A percentile compares a stretch with the other conserved stretches of the same genome.
These are phyloP conservation scores for Gnomoniopsis sp. DNA, from an alignment of 2,329 filamentous ascomycete genomes.

Conservation along the genomic window DNA sequence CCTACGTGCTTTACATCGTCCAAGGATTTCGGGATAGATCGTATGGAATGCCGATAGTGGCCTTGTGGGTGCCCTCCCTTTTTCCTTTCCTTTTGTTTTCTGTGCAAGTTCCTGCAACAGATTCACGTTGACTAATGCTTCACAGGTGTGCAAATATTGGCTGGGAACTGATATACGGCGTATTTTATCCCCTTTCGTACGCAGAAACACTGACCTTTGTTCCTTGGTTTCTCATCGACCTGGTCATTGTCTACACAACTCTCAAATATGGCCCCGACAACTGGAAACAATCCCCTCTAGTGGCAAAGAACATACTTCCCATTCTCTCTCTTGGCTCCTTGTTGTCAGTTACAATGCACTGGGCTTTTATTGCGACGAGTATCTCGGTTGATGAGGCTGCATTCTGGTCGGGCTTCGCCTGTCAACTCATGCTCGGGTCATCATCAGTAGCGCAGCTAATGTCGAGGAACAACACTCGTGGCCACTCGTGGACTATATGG, in stretches of 20 bases:
- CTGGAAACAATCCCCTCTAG: slow-evolving; percentile 13
- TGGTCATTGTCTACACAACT: slow-evolving; percentile 14
- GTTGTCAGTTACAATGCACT: too few species aligned
- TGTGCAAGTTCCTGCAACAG: neutral
- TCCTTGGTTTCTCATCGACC: slow-evolving; percentile 14
- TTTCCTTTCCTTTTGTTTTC: too few species aligned
- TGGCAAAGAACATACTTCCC: slow-evolving; percentile 7
- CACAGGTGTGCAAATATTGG: slow-evolving; percentile 10
- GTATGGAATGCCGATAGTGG: slow-evolving; percentile 17
- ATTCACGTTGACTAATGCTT: neutral
- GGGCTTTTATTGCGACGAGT: too few species aligned
- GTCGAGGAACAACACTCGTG: slow-evolving; percentile 10
- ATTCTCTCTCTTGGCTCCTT: slow-evolving; percentile 8
- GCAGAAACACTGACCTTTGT: slow-evolving; percentile 5
- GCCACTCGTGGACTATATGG: slow-evolving; percentile 16
- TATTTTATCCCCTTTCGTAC: slow-evolving; percentile 2
- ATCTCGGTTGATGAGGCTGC: neutral
- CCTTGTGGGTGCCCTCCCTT: too few species aligned
- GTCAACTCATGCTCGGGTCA: slow-evolving; percentile 4
- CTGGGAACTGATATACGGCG: slow-evolving; percentile 13
- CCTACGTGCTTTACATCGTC: slow-evolving; percentile 15
- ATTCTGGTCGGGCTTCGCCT: neutral
- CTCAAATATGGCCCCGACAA: slow-evolving; percentile 11
- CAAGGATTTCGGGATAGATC: slow-evolving; percentile 15
- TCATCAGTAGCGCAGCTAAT: slow-evolving; percentile 14